These are phyloP conservation scores for Backusella macrospora DNA, from an alignment of 192 early-diverging fungal genomes.

Conservation along the genomic window DNA sequence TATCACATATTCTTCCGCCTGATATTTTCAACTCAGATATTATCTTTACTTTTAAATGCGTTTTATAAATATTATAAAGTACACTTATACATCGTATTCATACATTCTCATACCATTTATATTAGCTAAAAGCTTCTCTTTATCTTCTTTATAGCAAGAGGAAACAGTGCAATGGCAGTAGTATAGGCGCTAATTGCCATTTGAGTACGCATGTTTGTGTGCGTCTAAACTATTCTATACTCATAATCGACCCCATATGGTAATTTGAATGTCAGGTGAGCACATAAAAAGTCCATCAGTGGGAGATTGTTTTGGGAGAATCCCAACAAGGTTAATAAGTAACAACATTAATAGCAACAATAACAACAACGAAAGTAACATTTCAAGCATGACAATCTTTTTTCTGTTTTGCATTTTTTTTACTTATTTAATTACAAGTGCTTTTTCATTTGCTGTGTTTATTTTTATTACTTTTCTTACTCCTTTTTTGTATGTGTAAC, in stretches of 20 bases:
- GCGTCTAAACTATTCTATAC: neutral
- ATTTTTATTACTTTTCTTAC: conserved; percentile 12
- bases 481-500: conserved; percentile 12
- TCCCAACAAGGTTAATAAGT: conserved; percentile 4
- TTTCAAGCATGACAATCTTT: no score
- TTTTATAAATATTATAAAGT: neutral
- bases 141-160: no score
- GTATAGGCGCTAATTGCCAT: neutral
- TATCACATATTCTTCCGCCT: neutral
- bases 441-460: neutral
- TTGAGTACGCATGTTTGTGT: neutral
- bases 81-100: no score
- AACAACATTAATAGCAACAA: neutral
- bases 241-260: neutral
- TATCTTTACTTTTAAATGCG: neutral
- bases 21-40: conserved; percentile 5
- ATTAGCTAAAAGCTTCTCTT: no score
- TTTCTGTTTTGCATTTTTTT: no score
- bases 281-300: neutral
- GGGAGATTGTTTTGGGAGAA: neutral
- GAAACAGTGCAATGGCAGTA: no score
- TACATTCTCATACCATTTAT: no score
- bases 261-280: conserved; percentile 12
- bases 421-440: neutral
- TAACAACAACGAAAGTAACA: neutral